phyloP scores from a whole-genome alignment of 495 filamentous ascomycete genomes.

The Xylaria longipes region DNA sequence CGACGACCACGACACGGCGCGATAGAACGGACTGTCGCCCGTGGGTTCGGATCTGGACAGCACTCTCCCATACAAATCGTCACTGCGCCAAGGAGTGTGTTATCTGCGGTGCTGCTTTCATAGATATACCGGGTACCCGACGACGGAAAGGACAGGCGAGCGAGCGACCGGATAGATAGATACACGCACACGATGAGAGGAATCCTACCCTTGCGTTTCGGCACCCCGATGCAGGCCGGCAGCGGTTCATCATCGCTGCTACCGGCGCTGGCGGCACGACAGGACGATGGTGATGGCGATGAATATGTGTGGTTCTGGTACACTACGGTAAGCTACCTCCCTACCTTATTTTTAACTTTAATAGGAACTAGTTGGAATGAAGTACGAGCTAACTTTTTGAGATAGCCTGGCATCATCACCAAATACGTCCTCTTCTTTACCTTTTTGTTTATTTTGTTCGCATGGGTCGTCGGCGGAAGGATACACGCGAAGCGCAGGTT shows the following conservation, averaged over 20 bases:
- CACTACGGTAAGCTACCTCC: conserved; percentile 41
- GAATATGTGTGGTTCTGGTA: conserved; percentile 53
- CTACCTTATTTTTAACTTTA: not conserved
- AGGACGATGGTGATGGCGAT: conserved; percentile 43
- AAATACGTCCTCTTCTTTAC: conserved; percentile 74
- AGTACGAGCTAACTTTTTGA: not conserved
- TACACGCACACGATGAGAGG: not conserved
- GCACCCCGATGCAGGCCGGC: conserved; percentile 13
- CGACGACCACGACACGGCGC: not conserved
- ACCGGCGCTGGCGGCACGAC: conserved; percentile 27
- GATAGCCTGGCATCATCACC: conserved; percentile 63
- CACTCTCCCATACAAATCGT: not conserved
- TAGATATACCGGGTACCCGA: not conserved
- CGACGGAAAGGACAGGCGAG: not conserved
- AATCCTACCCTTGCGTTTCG: not conserved
- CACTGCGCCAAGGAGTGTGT: not conserved
- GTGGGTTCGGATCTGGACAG: not conserved
- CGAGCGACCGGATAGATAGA: not conserved
- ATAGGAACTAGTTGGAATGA: not conserved
- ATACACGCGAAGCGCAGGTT: conserved; percentile 72
- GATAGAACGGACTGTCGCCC: not conserved
- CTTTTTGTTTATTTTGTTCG: conserved; percentile 55
- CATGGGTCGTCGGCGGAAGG: conserved; percentile 64
- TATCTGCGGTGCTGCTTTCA: not conserved
- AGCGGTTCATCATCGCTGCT: conserved; percentile 6